Evolutionary conservation across 768 basidiomycete species (phyloP), one percentile per base, ranked within the genome.

Genomic region (Amanita exitialis): DNA sequence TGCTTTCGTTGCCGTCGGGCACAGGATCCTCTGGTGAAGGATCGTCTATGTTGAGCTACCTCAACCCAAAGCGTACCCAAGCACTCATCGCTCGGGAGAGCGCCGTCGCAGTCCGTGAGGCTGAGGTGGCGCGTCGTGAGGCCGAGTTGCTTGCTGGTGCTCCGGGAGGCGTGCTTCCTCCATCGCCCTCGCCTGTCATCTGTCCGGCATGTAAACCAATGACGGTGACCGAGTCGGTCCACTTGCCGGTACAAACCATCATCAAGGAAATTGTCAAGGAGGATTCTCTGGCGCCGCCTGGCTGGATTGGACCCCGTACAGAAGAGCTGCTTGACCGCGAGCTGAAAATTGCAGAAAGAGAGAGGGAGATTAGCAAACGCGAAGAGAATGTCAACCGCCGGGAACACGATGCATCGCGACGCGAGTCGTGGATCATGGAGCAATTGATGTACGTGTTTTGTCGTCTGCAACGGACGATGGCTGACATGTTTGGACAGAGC

Each of bases 341-440:
- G 64, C 77, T 88, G 53, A 86, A 83, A 68, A 83, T 92, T 54
- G 79, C 86, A 4, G 90, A 91, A 49, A 76, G 90, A 52, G 90
- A 92, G 58, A 78, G 89, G 23, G 90, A 92, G 54, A 89, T 91
- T 51, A 82, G 87, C 59, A 82, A 83, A 47, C 86, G 90, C 34
- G 90, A 92, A 65, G 90, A 92, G 62, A 77, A 71, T 44, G 82
- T 91, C 54, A 91, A 91, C 61, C 84, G 86, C 51, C 74, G 90
- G 50, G 90, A 92, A 62, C 85, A 90, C 37, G 90, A 92, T 60
- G 87, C 89, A 49, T 81, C 88, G 45, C 79, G 89, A 58, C 88
- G 90, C 52, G 90, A 92, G 64, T 75, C 71, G 25, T 92, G 90
- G 90, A 90, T 92, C 59, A 90, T 92, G 89, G 90, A 92, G 55